These are phyloP conservation scores for Penicillium sp. DNA, from an alignment of 2,329 filamentous ascomycete species.

Conservation along the genomic window DNA sequence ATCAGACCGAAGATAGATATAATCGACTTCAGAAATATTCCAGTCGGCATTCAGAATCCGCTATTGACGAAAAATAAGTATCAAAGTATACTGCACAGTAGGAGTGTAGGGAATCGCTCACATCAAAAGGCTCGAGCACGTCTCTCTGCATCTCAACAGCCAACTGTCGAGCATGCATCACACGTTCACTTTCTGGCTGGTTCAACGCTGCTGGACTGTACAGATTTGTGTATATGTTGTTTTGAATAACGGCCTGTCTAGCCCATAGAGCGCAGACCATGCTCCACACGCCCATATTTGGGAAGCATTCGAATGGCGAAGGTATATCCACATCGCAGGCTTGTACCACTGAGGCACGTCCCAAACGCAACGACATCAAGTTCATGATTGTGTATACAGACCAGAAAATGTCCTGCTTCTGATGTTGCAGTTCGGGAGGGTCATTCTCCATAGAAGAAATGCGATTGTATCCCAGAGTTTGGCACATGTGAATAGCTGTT, in stretches of 20 bases:
- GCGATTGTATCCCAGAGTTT: constrained; percentile 66
- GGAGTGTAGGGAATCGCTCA: constrained; percentile 14
- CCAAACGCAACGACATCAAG: constrained; percentile 63
- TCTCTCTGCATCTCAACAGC: constrained; percentile 37
- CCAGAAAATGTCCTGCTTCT: constrained; percentile 60
- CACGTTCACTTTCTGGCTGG: constrained; percentile 36
- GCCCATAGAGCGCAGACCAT: constrained; percentile 62
- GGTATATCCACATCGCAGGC: constrained; percentile 64
- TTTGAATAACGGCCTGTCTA: constrained; percentile 61
- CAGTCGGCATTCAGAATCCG: constrained; percentile 14
- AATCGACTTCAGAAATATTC: constrained; percentile 35
- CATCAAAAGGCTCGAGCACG: constrained; percentile 41
- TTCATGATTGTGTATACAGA: constrained; percentile 65
- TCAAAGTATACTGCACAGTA: neutral
- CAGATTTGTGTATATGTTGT: constrained; percentile 64
- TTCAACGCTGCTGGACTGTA: constrained; percentile 52
- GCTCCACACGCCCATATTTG: constrained; percentile 46
- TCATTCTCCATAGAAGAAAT: constrained; percentile 37
- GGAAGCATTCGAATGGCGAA: constrained; percentile 31
- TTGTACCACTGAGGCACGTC: constrained; percentile 63
- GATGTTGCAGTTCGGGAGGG: constrained; percentile 37
- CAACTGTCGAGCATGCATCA: constrained; percentile 37
- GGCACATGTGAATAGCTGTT: constrained; percentile 65
- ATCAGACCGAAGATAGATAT: constrained; percentile 39
- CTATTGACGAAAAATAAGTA: constrained; percentile 13